A percentile compares a stretch with the other conserved stretches of the same genome.
Evolutionary conservation across 2,329 filamentous ascomycete genomes (phyloP).

Genomic region (Tolypocladium tropicale): DNA sequence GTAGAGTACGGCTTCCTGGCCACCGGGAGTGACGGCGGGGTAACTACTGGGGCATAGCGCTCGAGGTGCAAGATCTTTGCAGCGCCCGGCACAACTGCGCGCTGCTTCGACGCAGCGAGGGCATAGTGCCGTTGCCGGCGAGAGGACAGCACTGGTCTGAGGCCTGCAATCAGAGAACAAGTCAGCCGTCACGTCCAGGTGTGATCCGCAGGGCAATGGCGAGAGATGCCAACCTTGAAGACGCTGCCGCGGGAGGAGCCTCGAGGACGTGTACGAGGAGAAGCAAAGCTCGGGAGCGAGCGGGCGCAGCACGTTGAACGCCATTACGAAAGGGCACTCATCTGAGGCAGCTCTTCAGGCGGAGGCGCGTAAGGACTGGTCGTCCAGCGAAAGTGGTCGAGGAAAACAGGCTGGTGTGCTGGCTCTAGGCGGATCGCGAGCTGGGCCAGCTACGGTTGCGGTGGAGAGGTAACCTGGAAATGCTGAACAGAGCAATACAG

Average conservation of each 20-base stretch:
- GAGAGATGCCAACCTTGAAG: constrained; percentile 9
- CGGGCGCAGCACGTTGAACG: constrained; percentile 22
- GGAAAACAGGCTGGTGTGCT: neutral
- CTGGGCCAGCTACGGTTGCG: neutral
- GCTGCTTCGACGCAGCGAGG: constrained; percentile 14
- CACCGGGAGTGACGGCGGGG: constrained; percentile 12
- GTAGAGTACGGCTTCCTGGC: constrained; percentile 27
- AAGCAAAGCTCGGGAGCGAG: constrained; percentile 20
- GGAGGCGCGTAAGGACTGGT: neutral
- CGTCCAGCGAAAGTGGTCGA: neutral
- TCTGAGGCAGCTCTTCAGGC: constrained; percentile 11
- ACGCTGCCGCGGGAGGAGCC: constrained; percentile 13
- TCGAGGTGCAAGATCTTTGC: constrained; percentile 25
- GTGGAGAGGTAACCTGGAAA: neutral
- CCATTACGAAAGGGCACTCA: constrained; percentile 21
- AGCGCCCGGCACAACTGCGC: constrained; percentile 15
- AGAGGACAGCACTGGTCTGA: constrained; percentile 9
- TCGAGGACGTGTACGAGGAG: constrained; percentile 11
- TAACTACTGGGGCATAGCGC: constrained; percentile 25
- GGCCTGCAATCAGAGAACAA: constrained; percentile 5
- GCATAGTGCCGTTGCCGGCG: constrained; percentile 30
- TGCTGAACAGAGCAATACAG: neutral
- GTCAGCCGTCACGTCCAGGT: neutral
- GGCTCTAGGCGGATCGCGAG: neutral
- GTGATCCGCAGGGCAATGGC: neutral